A percentile compares a stretch with the other conserved stretches of the same genome.
phyloP scores from a whole-genome alignment of 305 asterid genomes.

The Solanum hybrid region DNA sequence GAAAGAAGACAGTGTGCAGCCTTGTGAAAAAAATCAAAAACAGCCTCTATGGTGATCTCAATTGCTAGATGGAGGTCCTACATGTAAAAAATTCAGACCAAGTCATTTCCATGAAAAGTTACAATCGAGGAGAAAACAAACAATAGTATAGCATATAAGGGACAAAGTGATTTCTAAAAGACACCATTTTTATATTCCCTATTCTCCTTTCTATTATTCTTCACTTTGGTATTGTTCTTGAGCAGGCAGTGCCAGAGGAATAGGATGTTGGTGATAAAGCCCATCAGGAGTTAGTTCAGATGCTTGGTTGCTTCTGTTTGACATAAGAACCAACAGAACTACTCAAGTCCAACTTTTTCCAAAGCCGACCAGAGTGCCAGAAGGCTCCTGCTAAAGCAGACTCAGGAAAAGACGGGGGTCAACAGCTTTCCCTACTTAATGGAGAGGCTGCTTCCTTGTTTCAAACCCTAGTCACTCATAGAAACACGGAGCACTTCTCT shows the following conservation, averaged over 20 bases:
- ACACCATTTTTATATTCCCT: not conserved
- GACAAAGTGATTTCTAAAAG: not conserved
- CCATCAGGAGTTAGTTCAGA: not conserved
- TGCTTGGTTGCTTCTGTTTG: not conserved
- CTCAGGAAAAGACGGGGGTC: not conserved
- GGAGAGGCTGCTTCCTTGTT: not conserved
- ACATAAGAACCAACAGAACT: not conserved
- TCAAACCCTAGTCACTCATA: not conserved
- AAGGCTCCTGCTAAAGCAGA: not conserved
- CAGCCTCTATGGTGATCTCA: conserved; percentile 73
- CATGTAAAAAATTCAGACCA: conserved; percentile 2
- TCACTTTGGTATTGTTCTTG: not conserved
- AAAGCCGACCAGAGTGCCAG: not conserved
- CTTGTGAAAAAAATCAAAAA: conserved; percentile 74
- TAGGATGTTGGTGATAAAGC: not conserved
- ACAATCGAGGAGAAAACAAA: not conserved
- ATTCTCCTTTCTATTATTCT: not conserved
- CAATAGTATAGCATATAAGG: not conserved
- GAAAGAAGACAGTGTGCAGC: conserved; percentile 71
- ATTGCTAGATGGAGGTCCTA: conserved; percentile 89
- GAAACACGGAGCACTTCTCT: not conserved
- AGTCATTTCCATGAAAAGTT: not conserved
- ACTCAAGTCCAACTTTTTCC: not conserved
- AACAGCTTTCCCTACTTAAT: not conserved
- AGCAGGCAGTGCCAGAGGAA: not conserved